phyloP scores from a whole-genome alignment of 805 yeast genomes.

The Zygotorulaspora chibaensis region DNA sequence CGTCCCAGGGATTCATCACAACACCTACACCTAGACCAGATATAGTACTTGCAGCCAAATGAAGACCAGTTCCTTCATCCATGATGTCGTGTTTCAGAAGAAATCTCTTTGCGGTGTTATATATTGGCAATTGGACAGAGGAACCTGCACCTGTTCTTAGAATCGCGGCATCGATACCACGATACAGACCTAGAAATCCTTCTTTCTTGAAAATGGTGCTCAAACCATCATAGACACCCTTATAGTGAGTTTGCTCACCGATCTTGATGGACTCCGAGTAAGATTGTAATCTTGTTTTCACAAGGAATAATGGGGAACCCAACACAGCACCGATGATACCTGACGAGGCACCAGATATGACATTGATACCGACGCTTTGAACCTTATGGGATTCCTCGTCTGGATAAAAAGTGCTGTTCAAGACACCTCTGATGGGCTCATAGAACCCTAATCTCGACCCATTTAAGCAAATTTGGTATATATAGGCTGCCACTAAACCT shows the following conservation, averaged over 20 bases:
- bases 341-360: constrained; percentile 72
- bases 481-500: constrained; percentile 83
- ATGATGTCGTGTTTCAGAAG: constrained; percentile 51
- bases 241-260: constrained; percentile 92
- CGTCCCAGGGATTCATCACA: constrained; percentile 98
- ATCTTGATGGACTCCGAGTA: constrained; percentile 62
- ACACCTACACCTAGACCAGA: constrained; percentile 92
- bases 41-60: constrained; percentile 64
- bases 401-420: constrained; percentile 56
- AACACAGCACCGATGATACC: constrained; percentile 86
- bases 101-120: constrained; percentile 67
- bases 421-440: constrained; percentile 70
- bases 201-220: constrained; percentile 55
- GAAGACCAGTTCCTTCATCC: constrained; percentile 62
- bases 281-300: constrained; percentile 96
- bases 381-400: constrained; percentile 44
- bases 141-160: constrained; percentile 95
- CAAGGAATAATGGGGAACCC: constrained; percentile 88
- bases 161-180: constrained; percentile 94
- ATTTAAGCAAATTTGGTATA: constrained; percentile 85
- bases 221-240: constrained; percentile 64
- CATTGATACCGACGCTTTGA: constrained; percentile 57
- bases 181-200: constrained; percentile 78
- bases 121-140: constrained; percentile 88
- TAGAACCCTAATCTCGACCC: constrained; percentile 94